Percentiles rank a stretch among this genome's conserved stretches.
These are phyloP conservation scores for Crithidia sp. DNA, from an alignment of 208 protist species.

Conservation along the genomic window DNA sequence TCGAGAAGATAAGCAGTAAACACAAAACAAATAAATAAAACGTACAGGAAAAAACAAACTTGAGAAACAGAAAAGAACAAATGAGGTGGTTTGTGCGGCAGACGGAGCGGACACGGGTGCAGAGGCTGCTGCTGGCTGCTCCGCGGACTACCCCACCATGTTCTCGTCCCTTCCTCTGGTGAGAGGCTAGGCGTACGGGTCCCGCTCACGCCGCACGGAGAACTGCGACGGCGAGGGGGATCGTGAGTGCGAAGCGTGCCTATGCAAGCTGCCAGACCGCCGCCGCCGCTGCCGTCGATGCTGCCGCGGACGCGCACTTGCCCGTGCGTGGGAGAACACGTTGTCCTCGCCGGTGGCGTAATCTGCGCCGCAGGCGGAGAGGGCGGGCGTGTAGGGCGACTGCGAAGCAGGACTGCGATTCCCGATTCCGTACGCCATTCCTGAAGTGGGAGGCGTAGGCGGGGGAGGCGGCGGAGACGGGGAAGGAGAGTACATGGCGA, in stretches of 20 bases:
- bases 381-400: conserved; percentile 13
- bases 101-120: no score
- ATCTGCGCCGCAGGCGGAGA: background rate
- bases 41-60: conserved; percentile 5
- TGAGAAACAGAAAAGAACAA: conserved; percentile 14
- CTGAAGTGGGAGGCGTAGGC: background rate
- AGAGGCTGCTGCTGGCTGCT: no score
- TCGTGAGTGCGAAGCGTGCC: background rate
- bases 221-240: background rate
- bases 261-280: background rate
- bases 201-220: background rate
- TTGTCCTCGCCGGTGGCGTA: background rate
- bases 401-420: background rate
- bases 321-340: no score
- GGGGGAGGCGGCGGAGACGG: background rate
- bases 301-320: background rate
- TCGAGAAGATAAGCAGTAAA: background rate
- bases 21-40: background rate
- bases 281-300: background rate
- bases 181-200: background rate
- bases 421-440: background rate
- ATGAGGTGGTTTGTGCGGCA: background rate
- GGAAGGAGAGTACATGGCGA: background rate
- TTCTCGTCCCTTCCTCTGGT: background rate
- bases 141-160: background rate